These are phyloP conservation scores for Colletotrichum tropicicola DNA, from an alignment of 2,329 filamentous ascomycete genomes.

Conservation along the genomic window DNA sequence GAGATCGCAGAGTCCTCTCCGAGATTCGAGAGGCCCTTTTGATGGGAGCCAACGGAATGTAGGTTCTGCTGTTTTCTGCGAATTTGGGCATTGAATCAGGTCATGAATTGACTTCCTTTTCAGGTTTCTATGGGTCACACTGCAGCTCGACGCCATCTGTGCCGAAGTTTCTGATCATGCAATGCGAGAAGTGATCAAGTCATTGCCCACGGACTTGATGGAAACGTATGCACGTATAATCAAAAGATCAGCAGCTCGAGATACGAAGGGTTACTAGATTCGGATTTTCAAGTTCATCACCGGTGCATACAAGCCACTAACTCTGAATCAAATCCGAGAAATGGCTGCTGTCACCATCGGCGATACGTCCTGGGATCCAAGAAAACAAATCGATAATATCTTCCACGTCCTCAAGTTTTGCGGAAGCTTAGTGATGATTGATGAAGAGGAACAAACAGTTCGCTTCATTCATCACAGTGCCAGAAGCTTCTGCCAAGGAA, in stretches of 20 bases:
- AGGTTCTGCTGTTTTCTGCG: background rate
- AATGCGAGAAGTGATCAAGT: conserved; percentile 41
- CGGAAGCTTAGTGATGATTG: conserved; percentile 43
- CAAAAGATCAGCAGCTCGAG: conserved; percentile 32
- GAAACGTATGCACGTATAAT: conserved; percentile 44
- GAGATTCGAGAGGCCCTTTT: conserved; percentile 33
- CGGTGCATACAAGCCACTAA: conserved; percentile 40
- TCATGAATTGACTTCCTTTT: background rate
- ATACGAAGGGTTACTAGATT: conserved; percentile 19
- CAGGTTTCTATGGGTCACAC: conserved; percentile 39
- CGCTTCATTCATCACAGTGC: conserved; percentile 46
- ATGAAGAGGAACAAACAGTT: conserved; percentile 43
- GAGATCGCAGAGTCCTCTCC: conserved; percentile 30
- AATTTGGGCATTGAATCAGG: background rate
- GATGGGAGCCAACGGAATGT: conserved; percentile 42
- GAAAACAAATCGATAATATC: conserved; percentile 34
- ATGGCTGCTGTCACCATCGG: conserved; percentile 46
- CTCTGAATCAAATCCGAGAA: conserved; percentile 45
- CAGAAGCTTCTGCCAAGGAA: conserved; percentile 41
- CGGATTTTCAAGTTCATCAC: conserved; percentile 42
- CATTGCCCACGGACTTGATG: conserved; percentile 41
- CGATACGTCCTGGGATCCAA: conserved; percentile 36
- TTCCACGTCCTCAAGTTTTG: conserved; percentile 38
- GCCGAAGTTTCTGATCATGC: conserved; percentile 43
- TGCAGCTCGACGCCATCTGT: conserved; percentile 43